phyloP scores from a whole-genome alignment of 1,284 basidiomycete genomes.

The Spongispora temasekensis region DNA sequence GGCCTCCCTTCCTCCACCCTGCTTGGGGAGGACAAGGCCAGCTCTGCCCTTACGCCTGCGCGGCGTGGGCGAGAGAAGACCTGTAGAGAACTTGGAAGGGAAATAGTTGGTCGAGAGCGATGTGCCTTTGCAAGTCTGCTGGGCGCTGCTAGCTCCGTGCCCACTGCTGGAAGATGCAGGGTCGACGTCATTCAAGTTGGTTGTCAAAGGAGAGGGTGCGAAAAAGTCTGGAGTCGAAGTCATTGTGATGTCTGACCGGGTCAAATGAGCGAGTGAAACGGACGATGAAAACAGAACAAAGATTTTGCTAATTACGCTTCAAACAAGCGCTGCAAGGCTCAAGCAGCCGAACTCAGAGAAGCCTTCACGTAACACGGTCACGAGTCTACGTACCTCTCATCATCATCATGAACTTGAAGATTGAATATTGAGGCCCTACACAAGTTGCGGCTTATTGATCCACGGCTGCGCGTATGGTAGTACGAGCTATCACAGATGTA shows the following conservation, averaged over 20 bases:
- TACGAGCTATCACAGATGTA: no score
- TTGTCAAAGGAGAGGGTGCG: neutral
- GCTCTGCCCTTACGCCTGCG: conserved; percentile 38
- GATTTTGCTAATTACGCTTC: no score
- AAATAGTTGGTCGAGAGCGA: conserved; percentile 64
- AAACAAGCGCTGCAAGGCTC: no score
- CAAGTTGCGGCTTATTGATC: no score
- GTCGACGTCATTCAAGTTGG: conserved; percentile 1
- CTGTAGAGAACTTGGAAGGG: conserved; percentile 44
- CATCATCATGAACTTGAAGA: no score
- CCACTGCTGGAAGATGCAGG: neutral
- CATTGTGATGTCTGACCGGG: neutral
- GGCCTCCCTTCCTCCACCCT: conserved; percentile 64
- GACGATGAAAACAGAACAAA: neutral
- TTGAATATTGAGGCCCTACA: no score
- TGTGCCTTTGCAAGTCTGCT: conserved; percentile 6
- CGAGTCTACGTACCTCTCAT: no score
- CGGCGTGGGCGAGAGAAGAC: conserved; percentile 41
- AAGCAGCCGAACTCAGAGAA: no score
- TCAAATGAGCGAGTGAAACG: neutral
- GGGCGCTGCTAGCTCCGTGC: neutral
- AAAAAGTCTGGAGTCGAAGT: conserved; percentile 2
- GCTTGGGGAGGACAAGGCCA: conserved; percentile 41
- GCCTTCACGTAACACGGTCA: no score
- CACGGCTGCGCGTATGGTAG: no score